phyloP scores from a whole-genome alignment of 2,329 filamentous ascomycete species.

The Phaeosphaeriaceae sp. region DNA sequence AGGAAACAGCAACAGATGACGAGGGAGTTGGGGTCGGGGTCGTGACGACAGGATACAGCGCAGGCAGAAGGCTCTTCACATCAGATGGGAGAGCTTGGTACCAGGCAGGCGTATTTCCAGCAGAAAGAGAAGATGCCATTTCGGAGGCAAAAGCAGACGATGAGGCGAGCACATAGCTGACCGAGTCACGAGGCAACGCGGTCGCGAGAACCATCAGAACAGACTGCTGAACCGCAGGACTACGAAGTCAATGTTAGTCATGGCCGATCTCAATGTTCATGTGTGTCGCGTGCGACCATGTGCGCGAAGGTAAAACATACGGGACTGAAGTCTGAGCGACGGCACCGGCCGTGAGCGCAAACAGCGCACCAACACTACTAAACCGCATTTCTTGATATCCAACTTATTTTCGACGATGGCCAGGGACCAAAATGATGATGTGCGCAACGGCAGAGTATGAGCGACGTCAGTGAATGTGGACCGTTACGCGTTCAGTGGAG shows the following conservation, averaged over 20 bases:
- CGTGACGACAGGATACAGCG: slow-evolving; percentile 38
- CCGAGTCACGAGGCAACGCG: slow-evolving; percentile 51
- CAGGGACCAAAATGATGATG: slow-evolving; percentile 12
- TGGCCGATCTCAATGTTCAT: not conserved
- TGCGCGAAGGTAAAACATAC: slow-evolving; percentile 22
- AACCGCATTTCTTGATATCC: slow-evolving; percentile 44
- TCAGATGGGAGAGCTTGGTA: slow-evolving; percentile 53
- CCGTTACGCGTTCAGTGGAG: slow-evolving; percentile 18
- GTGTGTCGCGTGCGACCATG: slow-evolving; percentile 10
- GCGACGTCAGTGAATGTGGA: slow-evolving; percentile 31
- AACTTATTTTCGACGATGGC: slow-evolving; percentile 5
- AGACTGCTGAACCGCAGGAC: slow-evolving; percentile 40
- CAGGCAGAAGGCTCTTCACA: slow-evolving; percentile 52
- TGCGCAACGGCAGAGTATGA: slow-evolving; percentile 14
- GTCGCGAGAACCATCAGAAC: slow-evolving; percentile 53
- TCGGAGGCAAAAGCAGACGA: slow-evolving; percentile 49
- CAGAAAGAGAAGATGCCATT: slow-evolving; percentile 52
- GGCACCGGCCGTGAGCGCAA: slow-evolving; percentile 37
- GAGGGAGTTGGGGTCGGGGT: slow-evolving; percentile 27
- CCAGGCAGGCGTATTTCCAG: slow-evolving; percentile 53
- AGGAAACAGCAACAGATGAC: slow-evolving; percentile 4
- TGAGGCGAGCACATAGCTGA: slow-evolving; percentile 51
- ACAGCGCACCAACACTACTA: slow-evolving; percentile 33
- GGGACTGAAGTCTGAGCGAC: slow-evolving; percentile 31
- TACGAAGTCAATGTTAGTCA: slow-evolving; percentile 19